Percentiles rank a stretch among this genome's conserved stretches.
Evolutionary conservation across 176 grass and related monocot species (phyloP).

Genomic region (Hsuehochloa calcarea): DNA sequence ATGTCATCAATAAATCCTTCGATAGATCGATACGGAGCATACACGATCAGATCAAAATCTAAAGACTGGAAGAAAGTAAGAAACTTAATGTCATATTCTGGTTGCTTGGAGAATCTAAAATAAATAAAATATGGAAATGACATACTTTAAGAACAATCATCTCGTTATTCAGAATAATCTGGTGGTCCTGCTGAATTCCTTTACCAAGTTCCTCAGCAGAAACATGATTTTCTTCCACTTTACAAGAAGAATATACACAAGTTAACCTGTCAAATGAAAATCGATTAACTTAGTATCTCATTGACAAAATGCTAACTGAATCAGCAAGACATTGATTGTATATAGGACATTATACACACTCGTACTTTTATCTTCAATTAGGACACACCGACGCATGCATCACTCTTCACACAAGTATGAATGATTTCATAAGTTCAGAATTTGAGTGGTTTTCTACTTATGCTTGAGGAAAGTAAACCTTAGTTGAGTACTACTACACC

Average conservation of each 20-base stretch:
- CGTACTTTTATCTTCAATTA: conserved; percentile 1
- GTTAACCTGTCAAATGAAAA: conserved; percentile 75
- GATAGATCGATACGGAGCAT: conserved; percentile 84
- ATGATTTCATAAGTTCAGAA: not conserved
- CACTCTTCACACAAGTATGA: not conserved
- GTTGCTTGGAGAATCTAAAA: conserved; percentile 21
- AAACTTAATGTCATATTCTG: conserved; percentile 21
- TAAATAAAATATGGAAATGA: conserved; percentile 23
- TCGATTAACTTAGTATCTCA: conserved; percentile 7
- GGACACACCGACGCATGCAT: not conserved
- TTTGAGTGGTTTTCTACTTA: not conserved
- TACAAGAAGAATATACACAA: conserved; percentile 96
- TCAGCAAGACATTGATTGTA: conserved; percentile 6
- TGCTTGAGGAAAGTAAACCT: not conserved
- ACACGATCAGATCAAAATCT: conserved; percentile 91
- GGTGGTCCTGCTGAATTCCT: conserved; percentile 91
- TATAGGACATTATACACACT: not conserved
- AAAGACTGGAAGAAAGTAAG: conserved; percentile 62
- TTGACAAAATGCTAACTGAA: conserved; percentile 11
- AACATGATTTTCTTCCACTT: conserved; percentile 99
- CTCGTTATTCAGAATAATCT: conserved; percentile 95
- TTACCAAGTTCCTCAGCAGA: conserved; percentile 97
- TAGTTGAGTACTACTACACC: not conserved
- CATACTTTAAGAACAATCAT: conserved; percentile 84
- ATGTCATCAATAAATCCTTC: conserved; percentile 84